These are phyloP conservation scores for Apiospora saccharicola DNA, from an alignment of 2,329 filamentous ascomycete species.

Conservation along the genomic window DNA sequence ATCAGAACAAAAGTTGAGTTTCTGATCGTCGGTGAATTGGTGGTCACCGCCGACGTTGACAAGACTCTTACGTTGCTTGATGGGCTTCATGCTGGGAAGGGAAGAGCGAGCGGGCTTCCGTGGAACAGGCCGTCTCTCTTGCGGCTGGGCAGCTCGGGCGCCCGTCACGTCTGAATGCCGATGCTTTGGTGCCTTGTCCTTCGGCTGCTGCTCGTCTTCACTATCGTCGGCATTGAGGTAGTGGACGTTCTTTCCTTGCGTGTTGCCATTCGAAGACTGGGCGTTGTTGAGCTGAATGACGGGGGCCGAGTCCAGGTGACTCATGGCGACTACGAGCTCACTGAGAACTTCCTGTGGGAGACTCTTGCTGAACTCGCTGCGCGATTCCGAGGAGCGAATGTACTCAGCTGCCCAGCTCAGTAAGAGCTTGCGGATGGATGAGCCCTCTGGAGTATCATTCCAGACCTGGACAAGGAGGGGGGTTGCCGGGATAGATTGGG, in stretches of 20 bases:
- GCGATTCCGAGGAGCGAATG: slow-evolving; percentile 63
- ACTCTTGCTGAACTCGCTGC: slow-evolving; percentile 65
- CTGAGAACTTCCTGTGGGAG: slow-evolving; percentile 69
- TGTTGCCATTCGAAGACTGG: slow-evolving; percentile 31
- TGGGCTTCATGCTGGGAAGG: slow-evolving; percentile 40
- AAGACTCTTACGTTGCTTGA: slow-evolving; percentile 41
- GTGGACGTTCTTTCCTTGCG: slow-evolving; percentile 55
- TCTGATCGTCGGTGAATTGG: slow-evolving; percentile 49
- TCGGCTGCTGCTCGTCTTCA: slow-evolving; percentile 46
- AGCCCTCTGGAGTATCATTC: slow-evolving; percentile 68
- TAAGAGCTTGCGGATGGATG: slow-evolving; percentile 64
- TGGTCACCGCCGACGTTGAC: slow-evolving; percentile 37
- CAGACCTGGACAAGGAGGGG: slow-evolving; percentile 67
- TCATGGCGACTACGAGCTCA: slow-evolving; percentile 69
- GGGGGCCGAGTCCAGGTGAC: slow-evolving; percentile 55
- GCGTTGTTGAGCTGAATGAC: slow-evolving; percentile 41
- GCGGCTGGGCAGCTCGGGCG: slow-evolving; percentile 31
- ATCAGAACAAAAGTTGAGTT: slow-evolving; percentile 66
- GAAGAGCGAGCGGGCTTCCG: slow-evolving; percentile 41
- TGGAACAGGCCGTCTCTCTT: slow-evolving; percentile 25
- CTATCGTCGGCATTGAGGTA: slow-evolving; percentile 53
- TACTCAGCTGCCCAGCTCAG: slow-evolving; percentile 70
- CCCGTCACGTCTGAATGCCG: slow-evolving; percentile 47
- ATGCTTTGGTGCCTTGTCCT: slow-evolving; percentile 44
- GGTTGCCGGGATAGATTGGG: slow-evolving; percentile 63